Percentiles rank a stretch among this genome's conserved stretches.
Conservation (phyloP, 495 filamentous ascomycete genomes). For the Chaetomium tenue region DNA sequence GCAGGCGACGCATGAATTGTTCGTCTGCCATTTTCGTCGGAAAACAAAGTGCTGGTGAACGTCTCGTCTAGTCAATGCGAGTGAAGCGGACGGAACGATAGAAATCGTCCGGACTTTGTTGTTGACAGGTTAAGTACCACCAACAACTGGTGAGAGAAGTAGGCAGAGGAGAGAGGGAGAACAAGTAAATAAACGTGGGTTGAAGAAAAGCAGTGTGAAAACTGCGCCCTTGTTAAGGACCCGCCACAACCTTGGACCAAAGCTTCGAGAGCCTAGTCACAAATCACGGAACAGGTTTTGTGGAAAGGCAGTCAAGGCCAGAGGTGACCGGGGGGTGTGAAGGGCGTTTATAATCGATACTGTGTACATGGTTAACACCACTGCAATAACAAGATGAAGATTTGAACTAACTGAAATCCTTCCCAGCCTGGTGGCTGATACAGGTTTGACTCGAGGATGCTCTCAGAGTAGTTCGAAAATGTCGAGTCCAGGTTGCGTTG, state of each 20-base stretch:
- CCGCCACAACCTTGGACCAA: neutral
- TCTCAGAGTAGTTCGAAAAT: neutral
- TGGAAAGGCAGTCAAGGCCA: neutral
- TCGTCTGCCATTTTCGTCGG: slow-evolving; percentile 13
- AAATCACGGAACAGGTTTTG: neutral
- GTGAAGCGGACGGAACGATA: neutral
- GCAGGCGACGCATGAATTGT: slow-evolving; percentile 19
- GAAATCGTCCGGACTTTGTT: neutral
- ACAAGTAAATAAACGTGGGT: neutral
- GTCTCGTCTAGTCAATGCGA: neutral
- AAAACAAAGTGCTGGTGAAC: neutral
- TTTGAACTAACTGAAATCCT: neutral
- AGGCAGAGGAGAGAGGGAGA: neutral
- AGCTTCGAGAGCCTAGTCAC: neutral
- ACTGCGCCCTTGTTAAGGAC: neutral
- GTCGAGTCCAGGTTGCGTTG: neutral
- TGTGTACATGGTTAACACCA: neutral
- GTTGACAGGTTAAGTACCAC: neutral
- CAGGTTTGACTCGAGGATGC: neutral
- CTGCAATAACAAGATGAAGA: neutral
- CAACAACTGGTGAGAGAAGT: neutral
- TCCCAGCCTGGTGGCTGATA: neutral
- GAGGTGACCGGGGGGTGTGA: neutral
- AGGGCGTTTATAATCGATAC: neutral
- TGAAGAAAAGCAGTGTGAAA: neutral